Evolutionary conservation across 2,329 filamentous ascomycete species (phyloP), one percentile per base, ranked within the genome.

Genomic region (Colletotrichum siamense): DNA sequence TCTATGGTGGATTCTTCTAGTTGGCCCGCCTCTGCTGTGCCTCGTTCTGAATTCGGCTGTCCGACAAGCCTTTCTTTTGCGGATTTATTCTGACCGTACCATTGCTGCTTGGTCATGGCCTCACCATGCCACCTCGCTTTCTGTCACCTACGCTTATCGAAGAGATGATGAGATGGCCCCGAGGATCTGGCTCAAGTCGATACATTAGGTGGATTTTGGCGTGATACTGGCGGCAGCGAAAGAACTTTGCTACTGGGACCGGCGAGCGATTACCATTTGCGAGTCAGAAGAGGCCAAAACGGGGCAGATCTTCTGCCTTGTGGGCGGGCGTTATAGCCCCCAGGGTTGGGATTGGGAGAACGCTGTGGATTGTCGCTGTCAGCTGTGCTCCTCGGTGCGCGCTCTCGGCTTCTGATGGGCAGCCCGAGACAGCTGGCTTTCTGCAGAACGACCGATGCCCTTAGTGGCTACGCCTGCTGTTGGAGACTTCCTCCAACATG

Each of bases 291-390:
- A 18, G 39, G 62, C 30, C 36, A 57, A 10, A 15, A 32, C 18
- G 63, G 73, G 55, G 69, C 36, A 67, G 63, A 68, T 44, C 22
- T 34, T 63, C 69, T 72, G 55, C 73, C 63, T 72, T 55, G 55
- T 30, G 36, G 39, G 63, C 69, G 55, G 22, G 39, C 36, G 55
- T n/a, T 10, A 16, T 44, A 67, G 26, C 44, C 63, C 24, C 59
- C 73, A 63, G 55, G n/a, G 69, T 57, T 22, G 16, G 39, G n/a
- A 63, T 57, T 22, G n/a, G 73, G 69, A 67, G 62, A 22, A 44
- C 24, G 32, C 32, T 32, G 69, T 73, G 73, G 73, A 26, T 39
- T 61, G 44, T 69, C 28, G 55, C 39, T n/a, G 10, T 9, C 24
- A 12, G 26, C 28, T 24, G 30, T 10, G 16, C 32, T 64, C 2